Evolutionary conservation across 1,139 yeast species (phyloP).

Genomic region (Geotrichum candidum): DNA sequence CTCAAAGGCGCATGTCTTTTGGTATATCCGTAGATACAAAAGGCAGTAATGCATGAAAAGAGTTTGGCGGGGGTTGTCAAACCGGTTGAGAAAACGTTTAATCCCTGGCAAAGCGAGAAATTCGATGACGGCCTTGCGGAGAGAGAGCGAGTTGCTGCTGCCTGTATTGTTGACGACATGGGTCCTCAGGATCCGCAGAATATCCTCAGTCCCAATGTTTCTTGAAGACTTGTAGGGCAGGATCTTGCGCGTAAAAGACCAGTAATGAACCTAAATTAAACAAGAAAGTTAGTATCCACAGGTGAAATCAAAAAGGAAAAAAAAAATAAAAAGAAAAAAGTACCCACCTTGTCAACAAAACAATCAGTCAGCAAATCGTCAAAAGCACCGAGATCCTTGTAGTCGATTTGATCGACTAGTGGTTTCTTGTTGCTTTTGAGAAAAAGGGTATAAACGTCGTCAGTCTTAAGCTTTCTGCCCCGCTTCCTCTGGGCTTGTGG

Average conservation of each 20-base stretch:
- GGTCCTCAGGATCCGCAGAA: slow-evolving; percentile 23
- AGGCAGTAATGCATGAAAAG: slow-evolving; percentile 39
- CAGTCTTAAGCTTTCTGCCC: slow-evolving; percentile 10
- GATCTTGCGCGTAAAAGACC: slow-evolving; percentile 38
- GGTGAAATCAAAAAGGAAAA: too few species aligned
- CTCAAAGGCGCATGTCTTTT: slow-evolving; percentile 39
- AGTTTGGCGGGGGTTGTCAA: slow-evolving; percentile 25
- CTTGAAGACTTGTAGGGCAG: slow-evolving; percentile 29
- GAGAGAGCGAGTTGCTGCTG: slow-evolving; percentile 13
- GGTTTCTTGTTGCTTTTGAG: slow-evolving; percentile 15
- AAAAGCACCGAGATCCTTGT: slow-evolving; percentile 50
- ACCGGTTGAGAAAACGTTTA: slow-evolving; percentile 29
- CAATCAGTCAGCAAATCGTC: slow-evolving; percentile 39
- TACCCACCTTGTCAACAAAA: slow-evolving; percentile 32
- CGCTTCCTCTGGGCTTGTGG: slow-evolving; percentile 10
- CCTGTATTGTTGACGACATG: slow-evolving; percentile 22
- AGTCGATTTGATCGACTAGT: slow-evolving; percentile 26
- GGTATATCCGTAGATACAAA: slow-evolving; percentile 37
- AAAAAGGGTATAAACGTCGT: slow-evolving; percentile 14
- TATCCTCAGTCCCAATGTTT: slow-evolving; percentile 24
- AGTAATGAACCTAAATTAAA: slow-evolving; percentile 19
- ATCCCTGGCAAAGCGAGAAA: slow-evolving; percentile 33
- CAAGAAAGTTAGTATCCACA: background rate
- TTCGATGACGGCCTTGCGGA: slow-evolving; percentile 26
- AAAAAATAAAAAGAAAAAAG: background rate